Evolutionary conservation across 2,329 filamentous ascomycete genomes (phyloP).

Genomic region (Cephalotrichum gorgonifer): DNA sequence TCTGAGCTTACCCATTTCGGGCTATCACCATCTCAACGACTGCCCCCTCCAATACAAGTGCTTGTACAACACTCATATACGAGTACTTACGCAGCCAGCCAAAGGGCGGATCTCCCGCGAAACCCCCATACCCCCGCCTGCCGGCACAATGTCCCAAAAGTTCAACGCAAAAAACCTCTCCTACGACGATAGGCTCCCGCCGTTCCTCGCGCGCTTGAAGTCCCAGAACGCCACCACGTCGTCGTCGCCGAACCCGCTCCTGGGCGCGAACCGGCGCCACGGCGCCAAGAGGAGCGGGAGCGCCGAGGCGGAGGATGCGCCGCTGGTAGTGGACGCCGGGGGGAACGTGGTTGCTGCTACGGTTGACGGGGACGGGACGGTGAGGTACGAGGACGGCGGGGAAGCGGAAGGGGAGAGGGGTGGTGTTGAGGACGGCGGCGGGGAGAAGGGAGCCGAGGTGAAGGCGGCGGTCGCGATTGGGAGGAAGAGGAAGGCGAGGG

Average conservation of each 20-base stretch:
- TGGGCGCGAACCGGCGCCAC: conserved; percentile 37
- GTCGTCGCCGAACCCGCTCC: conserved; percentile 40
- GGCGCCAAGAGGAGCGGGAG: conserved; percentile 42
- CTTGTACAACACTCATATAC: too few species aligned
- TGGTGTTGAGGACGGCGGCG: conserved; percentile 14
- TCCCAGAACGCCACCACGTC: conserved; percentile 36
- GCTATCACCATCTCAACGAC: background rate
- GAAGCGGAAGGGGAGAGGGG: conserved; percentile 11
- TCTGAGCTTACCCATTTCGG: too few species aligned
- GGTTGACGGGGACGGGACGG: conserved; percentile 30
- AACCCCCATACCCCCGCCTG: background rate
- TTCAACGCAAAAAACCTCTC: conserved; percentile 62
- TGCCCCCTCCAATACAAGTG: background rate
- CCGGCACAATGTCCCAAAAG: conserved; percentile 36
- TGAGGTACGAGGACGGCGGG: conserved; percentile 9
- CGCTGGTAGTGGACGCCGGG: conserved; percentile 63
- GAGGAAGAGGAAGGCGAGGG: conserved; percentile 46
- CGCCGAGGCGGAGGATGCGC: conserved; percentile 66
- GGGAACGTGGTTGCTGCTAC: conserved; percentile 51
- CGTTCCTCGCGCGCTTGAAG: conserved; percentile 49
- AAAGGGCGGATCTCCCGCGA: background rate
- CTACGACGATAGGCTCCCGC: conserved; percentile 50
- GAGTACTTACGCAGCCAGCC: too few species aligned
- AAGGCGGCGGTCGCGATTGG: conserved; percentile 14
- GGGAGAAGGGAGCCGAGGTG: conserved; percentile 12